These are phyloP conservation scores for Podospora pseudoanserina DNA, from an alignment of 495 filamentous ascomycete species.

Conservation along the genomic window DNA sequence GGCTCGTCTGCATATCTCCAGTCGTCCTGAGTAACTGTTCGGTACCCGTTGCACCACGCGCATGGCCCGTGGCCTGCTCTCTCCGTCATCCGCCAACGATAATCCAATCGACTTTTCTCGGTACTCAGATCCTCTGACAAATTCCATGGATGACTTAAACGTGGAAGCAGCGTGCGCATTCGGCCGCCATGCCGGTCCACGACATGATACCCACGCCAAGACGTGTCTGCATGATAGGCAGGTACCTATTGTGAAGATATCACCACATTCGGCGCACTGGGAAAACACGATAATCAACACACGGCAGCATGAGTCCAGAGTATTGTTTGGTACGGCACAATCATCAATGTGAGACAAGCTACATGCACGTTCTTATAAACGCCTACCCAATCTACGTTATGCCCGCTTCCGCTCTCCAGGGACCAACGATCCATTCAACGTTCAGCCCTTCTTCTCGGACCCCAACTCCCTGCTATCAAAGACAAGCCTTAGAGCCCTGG, in stretches of 20 bases:
- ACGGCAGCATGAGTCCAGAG: neutral
- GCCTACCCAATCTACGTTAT: neutral
- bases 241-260: neutral
- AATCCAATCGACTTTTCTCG: neutral
- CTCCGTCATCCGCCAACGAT: neutral
- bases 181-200: neutral
- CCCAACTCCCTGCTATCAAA: conserved; percentile 1
- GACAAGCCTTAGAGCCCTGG: conserved; percentile 9
- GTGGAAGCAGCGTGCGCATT: neutral
- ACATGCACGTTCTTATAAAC: neutral
- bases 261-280: neutral
- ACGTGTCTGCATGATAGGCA: neutral
- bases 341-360: neutral
- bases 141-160: neutral
- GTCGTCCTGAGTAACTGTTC: too few relatives aligned
- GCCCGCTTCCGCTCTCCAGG: neutral
- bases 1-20: neutral
- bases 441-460: neutral
- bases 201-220: neutral
- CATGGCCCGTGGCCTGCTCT: neutral
- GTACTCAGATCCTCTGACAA: neutral
- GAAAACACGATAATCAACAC: neutral
- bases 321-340: neutral
- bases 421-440: neutral
- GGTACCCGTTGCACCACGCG: too few relatives aligned